Conservation (phyloP, 2,329 filamentous ascomycete genomes). For the Balansia obtecta region DNA sequence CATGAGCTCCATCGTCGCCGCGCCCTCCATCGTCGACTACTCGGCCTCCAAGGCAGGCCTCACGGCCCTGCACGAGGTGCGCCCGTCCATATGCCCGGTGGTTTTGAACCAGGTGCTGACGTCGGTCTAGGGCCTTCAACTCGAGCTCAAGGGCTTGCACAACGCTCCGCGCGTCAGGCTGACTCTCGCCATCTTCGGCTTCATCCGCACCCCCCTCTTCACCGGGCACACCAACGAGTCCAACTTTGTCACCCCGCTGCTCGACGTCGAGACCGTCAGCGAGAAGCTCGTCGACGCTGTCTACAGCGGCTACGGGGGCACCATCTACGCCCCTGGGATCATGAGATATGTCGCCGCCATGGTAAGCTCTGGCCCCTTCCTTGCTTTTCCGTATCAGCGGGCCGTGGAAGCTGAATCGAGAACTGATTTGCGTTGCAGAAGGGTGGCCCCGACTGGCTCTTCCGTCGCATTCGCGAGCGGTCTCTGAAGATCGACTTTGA, state of each 20-base stretch:
- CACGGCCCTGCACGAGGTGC: constrained; percentile 18
- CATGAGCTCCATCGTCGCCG: constrained; percentile 39
- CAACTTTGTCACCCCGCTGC: constrained; percentile 18
- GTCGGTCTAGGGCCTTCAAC: constrained; percentile 17
- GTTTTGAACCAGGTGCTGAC: too few species aligned
- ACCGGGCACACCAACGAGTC: constrained; percentile 13
- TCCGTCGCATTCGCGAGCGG: constrained; percentile 7
- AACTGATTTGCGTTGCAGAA: constrained; percentile 5
- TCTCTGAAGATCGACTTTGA: constrained; percentile 4
- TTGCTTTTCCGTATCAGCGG: too few species aligned
- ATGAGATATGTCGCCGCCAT: constrained; percentile 15
- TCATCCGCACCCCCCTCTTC: constrained; percentile 20
- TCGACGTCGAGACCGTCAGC: constrained; percentile 21
- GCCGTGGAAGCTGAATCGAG: too few species aligned
- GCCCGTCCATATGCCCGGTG: too few species aligned
- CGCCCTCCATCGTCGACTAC: constrained; percentile 48
- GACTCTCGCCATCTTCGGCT: constrained; percentile 18
- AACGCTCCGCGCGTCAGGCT: constrained; percentile 17
- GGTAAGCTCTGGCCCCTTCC: constrained; percentile 10
- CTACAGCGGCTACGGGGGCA: constrained; percentile 19
- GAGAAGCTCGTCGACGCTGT: constrained; percentile 16
- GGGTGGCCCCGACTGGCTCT: constrained; percentile 12
- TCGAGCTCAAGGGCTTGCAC: constrained; percentile 18
- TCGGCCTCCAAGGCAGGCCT: constrained; percentile 37
- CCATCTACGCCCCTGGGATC: constrained; percentile 18